phyloP scores from a whole-genome alignment of 352 stramenopile genomes.

The Phytophthora kernoviae region DNA sequence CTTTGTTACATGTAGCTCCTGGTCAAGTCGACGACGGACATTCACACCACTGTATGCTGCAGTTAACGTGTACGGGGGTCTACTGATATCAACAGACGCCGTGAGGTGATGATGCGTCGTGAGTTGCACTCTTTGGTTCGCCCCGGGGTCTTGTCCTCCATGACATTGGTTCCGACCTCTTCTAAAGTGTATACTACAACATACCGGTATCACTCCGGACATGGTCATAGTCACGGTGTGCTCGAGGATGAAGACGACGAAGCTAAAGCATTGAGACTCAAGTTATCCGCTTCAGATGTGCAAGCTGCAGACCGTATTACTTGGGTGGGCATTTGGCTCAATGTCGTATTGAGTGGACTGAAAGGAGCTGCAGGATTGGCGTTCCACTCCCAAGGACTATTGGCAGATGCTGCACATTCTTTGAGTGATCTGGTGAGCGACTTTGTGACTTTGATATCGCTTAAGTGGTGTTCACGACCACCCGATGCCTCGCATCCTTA shows the following conservation, averaged over 20 bases:
- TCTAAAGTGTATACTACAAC: slow-evolving; percentile 12
- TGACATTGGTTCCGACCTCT: slow-evolving; percentile 3
- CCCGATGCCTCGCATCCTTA: slow-evolving; percentile 89
- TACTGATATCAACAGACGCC: not conserved
- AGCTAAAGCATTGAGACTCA: slow-evolving; percentile 23
- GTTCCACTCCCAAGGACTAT: slow-evolving; percentile 88
- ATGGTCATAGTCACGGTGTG: slow-evolving; percentile 48
- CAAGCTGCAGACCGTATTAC: slow-evolving; percentile 66
- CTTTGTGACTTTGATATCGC: slow-evolving; percentile 92
- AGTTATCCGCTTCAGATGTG: slow-evolving; percentile 42
- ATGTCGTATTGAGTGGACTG: slow-evolving; percentile 66
- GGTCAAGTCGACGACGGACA: slow-evolving; percentile 14
- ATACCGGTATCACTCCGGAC: slow-evolving; percentile 32
- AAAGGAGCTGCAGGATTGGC: slow-evolving; percentile 72
- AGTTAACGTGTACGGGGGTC: not conserved
- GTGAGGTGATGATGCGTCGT: not conserved
- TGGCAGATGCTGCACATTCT: slow-evolving; percentile 95
- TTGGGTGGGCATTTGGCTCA: slow-evolving; percentile 72
- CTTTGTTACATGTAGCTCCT: slow-evolving; percentile 15
- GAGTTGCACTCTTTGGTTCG: slow-evolving; percentile 13
- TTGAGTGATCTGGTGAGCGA: slow-evolving; percentile 95
- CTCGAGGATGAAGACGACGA: slow-evolving; percentile 32
- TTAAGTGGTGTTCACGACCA: slow-evolving; percentile 92
- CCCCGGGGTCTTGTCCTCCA: slow-evolving; percentile 3
- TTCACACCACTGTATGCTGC: slow-evolving; percentile 18